Evolutionary conservation across 805 yeast genomes (phyloP), one percentile per base, ranked within the genome.

Genomic region (Schwanniomyces occidentalis): DNA sequence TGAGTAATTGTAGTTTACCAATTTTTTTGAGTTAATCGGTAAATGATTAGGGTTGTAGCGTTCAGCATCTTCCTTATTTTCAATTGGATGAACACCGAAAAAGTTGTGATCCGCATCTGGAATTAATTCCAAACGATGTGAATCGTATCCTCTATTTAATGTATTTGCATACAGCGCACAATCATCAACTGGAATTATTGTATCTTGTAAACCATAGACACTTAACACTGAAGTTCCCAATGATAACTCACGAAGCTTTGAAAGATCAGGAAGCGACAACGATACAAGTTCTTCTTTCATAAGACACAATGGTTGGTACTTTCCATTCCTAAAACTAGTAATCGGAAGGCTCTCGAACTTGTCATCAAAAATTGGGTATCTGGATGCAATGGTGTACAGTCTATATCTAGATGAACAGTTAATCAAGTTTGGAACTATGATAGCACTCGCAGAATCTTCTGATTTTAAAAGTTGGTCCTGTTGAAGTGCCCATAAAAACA

Each of bases 71-170:
- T 37, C 48, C 8, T 52, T 70, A 14, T 59, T 62, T 12, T 58
- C 48, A 29, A 73, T 64, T 7, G 48, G 61, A 3, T 56, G 50
- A 1, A 51, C 42, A 0, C 93, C 91, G 51, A 73, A 84, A 51
- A 73, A 89, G 49, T 85, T 86, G 58, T 90, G 98, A 53, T 87
- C 90, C 0, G 95, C 96, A 28, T 66, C 68, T 1, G 76, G 75
- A 8, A 90, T 63, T 6, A 86, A 54, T 23, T 67, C 65, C 35
- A 88, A 61, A 3, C 69, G 64, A 46, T 84, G 73, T 3, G 69
- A 48, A 19, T 46, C 45, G 1, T 41, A 82, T 14, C 89, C 76
- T 4, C 73, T 61, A 17, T 69, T 71, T 31, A 89, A 73, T 7
- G 63, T 45, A 46, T 82, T 78, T 6, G 84, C 77, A 61, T 66